Evolutionary conservation across 306 rosid genomes (phyloP).

Genomic region (Medicago truncatula): MtrunA17r5.0-ANR NC_053046.1:42027501-42028000

Average conservation of each 20-base stretch:
- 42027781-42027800: slow-evolving; percentile 48
- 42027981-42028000: slow-evolving; percentile 75
- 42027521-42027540: too few species aligned
- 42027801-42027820: slow-evolving; percentile 37
- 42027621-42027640: slow-evolving; percentile 50
- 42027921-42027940: slow-evolving; percentile 52
- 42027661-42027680: neutral
- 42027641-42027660: slow-evolving; percentile 44
- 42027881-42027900: neutral
- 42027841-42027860: neutral
- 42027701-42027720: slow-evolving; percentile 66
- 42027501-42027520: too few species aligned
- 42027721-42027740: slow-evolving; percentile 43
- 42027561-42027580: neutral
- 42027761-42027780: slow-evolving; percentile 84
- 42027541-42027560: too few species aligned
- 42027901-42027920: slow-evolving; percentile 57
- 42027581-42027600: neutral
- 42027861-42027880: neutral
- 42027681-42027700: slow-evolving; percentile 58
- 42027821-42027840: slow-evolving; percentile 49
- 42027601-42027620: neutral
- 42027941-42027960: slow-evolving; percentile 38
- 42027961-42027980: neutral
- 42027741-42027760: slow-evolving; percentile 38